Conservation (phyloP, 768 basidiomycete genomes). For the Kondoa malvinella region DNA sequence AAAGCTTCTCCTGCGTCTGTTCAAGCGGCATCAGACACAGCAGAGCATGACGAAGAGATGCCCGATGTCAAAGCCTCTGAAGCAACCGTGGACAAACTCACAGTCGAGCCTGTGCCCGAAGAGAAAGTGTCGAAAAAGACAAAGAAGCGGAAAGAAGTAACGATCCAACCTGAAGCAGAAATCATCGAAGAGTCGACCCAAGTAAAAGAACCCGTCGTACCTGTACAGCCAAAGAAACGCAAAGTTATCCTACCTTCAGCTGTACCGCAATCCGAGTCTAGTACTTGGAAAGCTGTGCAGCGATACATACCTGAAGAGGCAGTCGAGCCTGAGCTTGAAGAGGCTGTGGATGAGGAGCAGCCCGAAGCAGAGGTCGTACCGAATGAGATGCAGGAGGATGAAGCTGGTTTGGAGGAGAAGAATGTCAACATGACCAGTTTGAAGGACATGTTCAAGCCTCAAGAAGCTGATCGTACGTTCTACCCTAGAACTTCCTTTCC, state of each 20-base stretch:
- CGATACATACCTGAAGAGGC: background rate
- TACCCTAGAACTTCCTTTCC: background rate
- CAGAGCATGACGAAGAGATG: background rate
- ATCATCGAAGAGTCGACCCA: background rate
- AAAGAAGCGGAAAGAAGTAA: constrained; percentile 3
- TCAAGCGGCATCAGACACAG: background rate
- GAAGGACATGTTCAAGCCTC: constrained; percentile 58
- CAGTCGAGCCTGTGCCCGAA: too few relatives aligned
- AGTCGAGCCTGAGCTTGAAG: background rate
- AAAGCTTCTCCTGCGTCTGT: background rate
- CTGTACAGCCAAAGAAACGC: background rate
- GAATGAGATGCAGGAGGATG: constrained; percentile 12
- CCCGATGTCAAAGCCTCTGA: too few relatives aligned
- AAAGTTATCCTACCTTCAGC: background rate
- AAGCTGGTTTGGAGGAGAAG: constrained; percentile 13
- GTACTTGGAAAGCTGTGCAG: constrained; percentile 2
- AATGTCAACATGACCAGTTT: constrained; percentile 34
- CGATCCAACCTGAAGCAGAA: background rate
- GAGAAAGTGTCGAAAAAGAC: background rate
- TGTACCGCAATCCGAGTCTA: background rate
- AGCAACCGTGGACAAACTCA: too few relatives aligned
- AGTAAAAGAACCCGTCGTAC: background rate
- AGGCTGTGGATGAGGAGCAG: constrained; percentile 3
- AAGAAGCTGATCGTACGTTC: constrained; percentile 47
- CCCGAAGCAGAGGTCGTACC: constrained; percentile 18